A percentile compares a stretch with the other conserved stretches of the same genome.
These are phyloP conservation scores for Leccinum uliginosum DNA, from an alignment of 768 basidiomycete genomes.

Conservation along the genomic window DNA sequence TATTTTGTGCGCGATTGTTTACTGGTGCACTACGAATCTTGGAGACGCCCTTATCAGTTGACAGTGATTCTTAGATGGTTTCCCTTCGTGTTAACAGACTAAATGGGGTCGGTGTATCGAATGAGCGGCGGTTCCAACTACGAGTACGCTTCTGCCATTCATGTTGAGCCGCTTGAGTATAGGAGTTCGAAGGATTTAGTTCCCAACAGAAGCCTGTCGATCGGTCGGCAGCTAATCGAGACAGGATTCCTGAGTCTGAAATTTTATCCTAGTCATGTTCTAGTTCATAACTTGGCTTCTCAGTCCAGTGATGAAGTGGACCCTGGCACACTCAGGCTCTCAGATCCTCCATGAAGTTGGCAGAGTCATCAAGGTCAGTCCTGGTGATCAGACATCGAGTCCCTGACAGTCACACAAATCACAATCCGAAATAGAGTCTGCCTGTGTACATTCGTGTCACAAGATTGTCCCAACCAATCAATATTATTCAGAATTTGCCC, in stretches of 20 bases:
- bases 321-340: no score
- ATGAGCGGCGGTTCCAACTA: no score
- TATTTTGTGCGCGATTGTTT: not conserved
- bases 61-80: no score
- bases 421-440: not conserved
- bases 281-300: not conserved
- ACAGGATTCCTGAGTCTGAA: not conserved
- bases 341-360: not conserved
- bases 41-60: no score
- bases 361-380: not conserved
- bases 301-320: not conserved
- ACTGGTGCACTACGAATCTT: not conserved
- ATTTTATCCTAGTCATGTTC: not conserved
- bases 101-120: no score
- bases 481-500: slow-evolving; percentile 38
- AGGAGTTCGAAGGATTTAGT: not conserved
- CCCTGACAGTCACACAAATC: not conserved
- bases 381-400: not conserved
- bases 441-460: not conserved
- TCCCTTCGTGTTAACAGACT: no score
- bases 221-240: no score
- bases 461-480: not conserved
- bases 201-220: no score
- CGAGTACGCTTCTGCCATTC: not conserved
- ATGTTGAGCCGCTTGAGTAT: not conserved